Conservation (phyloP, 371 early-diverging fungal genomes). For the Mortierella sp. region DNA sequence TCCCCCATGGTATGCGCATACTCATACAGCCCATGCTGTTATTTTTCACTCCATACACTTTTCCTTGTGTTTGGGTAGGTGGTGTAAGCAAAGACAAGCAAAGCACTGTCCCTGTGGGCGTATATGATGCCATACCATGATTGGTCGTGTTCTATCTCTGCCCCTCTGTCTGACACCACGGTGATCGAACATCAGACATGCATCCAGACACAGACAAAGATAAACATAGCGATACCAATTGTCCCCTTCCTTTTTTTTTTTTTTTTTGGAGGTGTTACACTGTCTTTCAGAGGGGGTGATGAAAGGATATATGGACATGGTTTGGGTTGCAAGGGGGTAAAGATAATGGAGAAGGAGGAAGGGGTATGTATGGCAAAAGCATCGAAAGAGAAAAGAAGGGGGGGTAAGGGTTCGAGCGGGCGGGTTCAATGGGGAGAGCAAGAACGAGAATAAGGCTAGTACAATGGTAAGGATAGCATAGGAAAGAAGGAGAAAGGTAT, state of each 20-base stretch:
- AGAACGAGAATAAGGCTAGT: neutral
- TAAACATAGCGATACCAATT: neutral
- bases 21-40: no score
- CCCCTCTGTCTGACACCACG: no score
- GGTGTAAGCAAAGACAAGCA: neutral
- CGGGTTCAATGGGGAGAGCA: neutral
- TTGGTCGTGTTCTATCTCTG: neutral
- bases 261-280: neutral
- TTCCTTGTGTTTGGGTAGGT: neutral
- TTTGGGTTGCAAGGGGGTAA: neutral
- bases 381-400: neutral
- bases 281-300: neutral
- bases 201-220: neutral
- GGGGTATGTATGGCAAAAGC: neutral
- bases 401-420: neutral
- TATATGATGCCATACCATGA: neutral
- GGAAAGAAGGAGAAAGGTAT: neutral
- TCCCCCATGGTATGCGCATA: no score
- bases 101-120: constrained; percentile 4
- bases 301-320: neutral
- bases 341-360: neutral
- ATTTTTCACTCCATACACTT: no score
- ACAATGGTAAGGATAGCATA: neutral
- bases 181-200: neutral
- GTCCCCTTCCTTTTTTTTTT: neutral